Evolutionary conservation across 495 filamentous ascomycete species (phyloP), one percentile per base, ranked within the genome.

Genomic region (Podospora pseudocomata): DNA sequence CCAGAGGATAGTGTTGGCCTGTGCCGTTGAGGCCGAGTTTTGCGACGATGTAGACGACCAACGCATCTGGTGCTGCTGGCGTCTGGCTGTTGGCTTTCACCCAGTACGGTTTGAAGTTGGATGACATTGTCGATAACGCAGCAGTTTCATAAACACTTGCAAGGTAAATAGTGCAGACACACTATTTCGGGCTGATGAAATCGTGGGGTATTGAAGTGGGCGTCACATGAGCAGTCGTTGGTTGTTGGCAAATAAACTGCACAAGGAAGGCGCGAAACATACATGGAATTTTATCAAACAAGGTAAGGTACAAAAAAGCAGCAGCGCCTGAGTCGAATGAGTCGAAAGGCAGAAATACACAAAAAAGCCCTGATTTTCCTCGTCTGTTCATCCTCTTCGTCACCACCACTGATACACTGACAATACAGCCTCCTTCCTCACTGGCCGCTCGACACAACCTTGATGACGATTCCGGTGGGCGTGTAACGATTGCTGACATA

Each of bases 381-480:
- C 7, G 2, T 49, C 9, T 1, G 39, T 1, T 32, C 39, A 49
- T 9, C 7, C 13, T 2, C 39, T 11, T 49, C 39, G 7, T 32
- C 30, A 32, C 30, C 30, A 32, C 30, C 30, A 32, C 7, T 7
- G 7, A 32, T 7, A 32, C 30, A 23, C 30, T 7, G 3, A 1
- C 30, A 32, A 32, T 32, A 32, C 30, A 32, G 7, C 39, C 39
- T 11, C 39, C 39, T 49, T 11, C 39, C 39, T 49, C 39, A 49
- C 39, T 49, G 39, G 15, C 39, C 39, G 13, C 39, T 49, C 9
- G 39, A 49, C 5, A 71, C 65, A 58, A 71, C 62, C 61, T 71
- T 71, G 56, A 71, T 67, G 44, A 71, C 65, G 11, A 71, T 32
- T 20, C 69, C 69, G 32, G 32, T 60, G 28, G 69, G 65, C 56